Evolutionary conservation across 1,139 yeast genomes (phyloP).

Genomic region (Suhomyces atakaporum): DNA sequence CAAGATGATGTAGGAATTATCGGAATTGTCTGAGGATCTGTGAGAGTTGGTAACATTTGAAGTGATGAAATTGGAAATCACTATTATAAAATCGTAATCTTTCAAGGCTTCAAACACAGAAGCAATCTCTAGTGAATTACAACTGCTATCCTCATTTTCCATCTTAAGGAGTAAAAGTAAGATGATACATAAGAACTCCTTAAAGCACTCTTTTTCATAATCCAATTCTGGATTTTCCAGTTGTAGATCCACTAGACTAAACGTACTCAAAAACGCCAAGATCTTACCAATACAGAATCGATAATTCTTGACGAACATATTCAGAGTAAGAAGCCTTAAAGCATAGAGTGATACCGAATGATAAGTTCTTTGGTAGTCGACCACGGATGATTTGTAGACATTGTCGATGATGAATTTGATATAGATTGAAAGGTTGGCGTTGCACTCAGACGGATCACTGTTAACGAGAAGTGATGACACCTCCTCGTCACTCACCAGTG

Average conservation of each 20-base stretch:
- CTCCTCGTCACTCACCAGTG: conserved; percentile 1
- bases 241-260: conserved; percentile 20
- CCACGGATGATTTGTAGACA: conserved; percentile 19
- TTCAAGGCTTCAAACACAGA: conserved; percentile 29
- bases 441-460: conserved; percentile 46
- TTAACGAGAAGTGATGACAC: conserved; percentile 25
- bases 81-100: conserved; percentile 51
- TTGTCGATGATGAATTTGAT: conserved; percentile 40
- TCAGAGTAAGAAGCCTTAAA: conserved; percentile 39
- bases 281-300: conserved; percentile 44
- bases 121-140: conserved; percentile 17
- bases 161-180: conserved; percentile 39
- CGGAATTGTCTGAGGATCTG: not conserved
- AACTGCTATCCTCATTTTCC: conserved; percentile 22
- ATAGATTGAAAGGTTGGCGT: conserved; percentile 38
- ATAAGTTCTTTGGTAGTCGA: conserved; percentile 23
- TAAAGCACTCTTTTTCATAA: conserved; percentile 29
- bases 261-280: conserved; percentile 35
- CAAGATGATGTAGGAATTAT: conserved; percentile 35
- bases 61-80: conserved; percentile 41
- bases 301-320: conserved; percentile 41
- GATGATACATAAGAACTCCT: conserved; percentile 41
- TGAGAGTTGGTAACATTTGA: conserved; percentile 26
- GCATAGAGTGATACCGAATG: conserved; percentile 39
- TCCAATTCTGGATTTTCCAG: conserved; percentile 15